Conservation (phyloP, 768 basidiomycete genomes). For the Leccinum disarticulatum region DNA sequence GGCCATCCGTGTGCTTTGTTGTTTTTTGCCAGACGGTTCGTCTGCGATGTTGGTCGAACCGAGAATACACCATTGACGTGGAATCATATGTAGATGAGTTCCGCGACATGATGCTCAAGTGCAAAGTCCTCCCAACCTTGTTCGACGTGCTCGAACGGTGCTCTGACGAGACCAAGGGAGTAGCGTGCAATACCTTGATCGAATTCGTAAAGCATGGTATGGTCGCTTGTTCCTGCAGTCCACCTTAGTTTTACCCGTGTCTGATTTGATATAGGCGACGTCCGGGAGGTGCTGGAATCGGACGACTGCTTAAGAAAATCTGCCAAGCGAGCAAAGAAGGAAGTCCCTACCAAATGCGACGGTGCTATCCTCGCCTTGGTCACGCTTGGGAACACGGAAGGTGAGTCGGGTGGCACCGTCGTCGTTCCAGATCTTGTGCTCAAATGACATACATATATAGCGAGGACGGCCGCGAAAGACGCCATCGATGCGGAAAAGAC, state of each 20-base stretch:
- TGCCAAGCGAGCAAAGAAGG: slow-evolving; percentile 16
- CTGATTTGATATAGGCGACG: slow-evolving; percentile 8
- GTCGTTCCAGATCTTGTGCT: neutral
- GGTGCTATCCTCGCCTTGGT: no score
- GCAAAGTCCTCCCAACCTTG: slow-evolving; percentile 14
- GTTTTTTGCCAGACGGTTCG: slow-evolving; percentile 25
- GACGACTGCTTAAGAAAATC: slow-evolving; percentile 12
- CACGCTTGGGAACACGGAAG: no score
- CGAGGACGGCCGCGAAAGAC: slow-evolving; percentile 7
- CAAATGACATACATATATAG: neutral
- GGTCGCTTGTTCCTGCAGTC: neutral
- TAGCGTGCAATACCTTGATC: slow-evolving; percentile 12
- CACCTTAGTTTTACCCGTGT: neutral
- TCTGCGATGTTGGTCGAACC: neutral
- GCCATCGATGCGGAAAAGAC: slow-evolving; percentile 19
- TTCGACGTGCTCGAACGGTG: slow-evolving; percentile 22
- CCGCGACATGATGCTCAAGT: slow-evolving; percentile 17
- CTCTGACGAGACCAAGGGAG: slow-evolving; percentile 21
- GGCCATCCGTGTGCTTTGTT: slow-evolving; percentile 26
- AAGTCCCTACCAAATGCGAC: slow-evolving; percentile 8
- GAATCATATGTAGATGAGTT: slow-evolving; percentile 16
- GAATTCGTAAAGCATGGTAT: slow-evolving; percentile 21
- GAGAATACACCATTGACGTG: slow-evolving; percentile 1
- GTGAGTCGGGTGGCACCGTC: neutral
- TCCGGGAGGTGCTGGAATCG: slow-evolving; percentile 3